Conservation (phyloP, 78 protist genomes). For the Cavenderia fasciculata region DNA sequence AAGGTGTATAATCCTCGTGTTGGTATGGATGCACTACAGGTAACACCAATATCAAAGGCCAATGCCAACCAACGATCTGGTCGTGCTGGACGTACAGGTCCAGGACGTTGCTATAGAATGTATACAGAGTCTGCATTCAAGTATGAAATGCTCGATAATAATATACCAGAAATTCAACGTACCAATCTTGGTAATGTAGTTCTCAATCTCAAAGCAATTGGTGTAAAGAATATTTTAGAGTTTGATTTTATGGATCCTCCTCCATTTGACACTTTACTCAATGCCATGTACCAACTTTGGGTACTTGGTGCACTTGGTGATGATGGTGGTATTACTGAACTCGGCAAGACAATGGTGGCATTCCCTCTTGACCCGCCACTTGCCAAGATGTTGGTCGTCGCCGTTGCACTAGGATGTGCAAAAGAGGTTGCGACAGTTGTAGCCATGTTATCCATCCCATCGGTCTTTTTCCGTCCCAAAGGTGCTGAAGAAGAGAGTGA, state of each 20-base stretch:
- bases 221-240: slow-evolving; percentile 89
- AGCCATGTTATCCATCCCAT: slow-evolving; percentile 93
- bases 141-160: slow-evolving; percentile 95
- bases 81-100: slow-evolving; percentile 99
- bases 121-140: slow-evolving; percentile 98
- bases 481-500: slow-evolving; percentile 94
- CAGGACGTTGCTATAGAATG: slow-evolving; percentile 98
- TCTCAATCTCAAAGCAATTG: slow-evolving; percentile 91
- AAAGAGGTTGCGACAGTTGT: slow-evolving; percentile 92
- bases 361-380: slow-evolving; percentile 99
- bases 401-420: slow-evolving; percentile 77
- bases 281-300: slow-evolving; percentile 98
- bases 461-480: slow-evolving; percentile 94
- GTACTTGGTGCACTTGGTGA: slow-evolving; percentile 97
- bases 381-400: slow-evolving; percentile 91
- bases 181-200: slow-evolving; percentile 97
- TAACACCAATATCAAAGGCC: slow-evolving; percentile 88
- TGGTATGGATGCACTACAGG: slow-evolving; percentile 97
- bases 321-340: slow-evolving; percentile 90
- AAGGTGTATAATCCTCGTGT: slow-evolving; percentile 94
- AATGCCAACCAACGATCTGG: slow-evolving; percentile 98
- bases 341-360: slow-evolving; percentile 91
- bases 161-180: slow-evolving; percentile 99
- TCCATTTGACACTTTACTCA: slow-evolving; percentile 95
- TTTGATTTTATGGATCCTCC: slow-evolving; percentile 99